Evolutionary conservation across 768 basidiomycete species (phyloP).

Genomic region (Brasilioporus rufonigricans): DNA sequence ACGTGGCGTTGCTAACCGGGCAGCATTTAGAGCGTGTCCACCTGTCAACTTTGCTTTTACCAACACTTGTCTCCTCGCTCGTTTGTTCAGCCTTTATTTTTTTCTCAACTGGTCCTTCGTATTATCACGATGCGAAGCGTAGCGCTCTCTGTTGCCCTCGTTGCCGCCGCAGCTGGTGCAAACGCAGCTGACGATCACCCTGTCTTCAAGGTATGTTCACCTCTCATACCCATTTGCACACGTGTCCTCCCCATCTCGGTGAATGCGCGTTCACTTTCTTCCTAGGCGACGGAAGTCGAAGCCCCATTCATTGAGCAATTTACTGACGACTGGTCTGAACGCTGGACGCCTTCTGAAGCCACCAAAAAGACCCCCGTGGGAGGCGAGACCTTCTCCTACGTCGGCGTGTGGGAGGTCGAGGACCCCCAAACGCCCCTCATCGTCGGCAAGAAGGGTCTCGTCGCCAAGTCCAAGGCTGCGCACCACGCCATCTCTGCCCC

Average conservation of each 20-base stretch:
- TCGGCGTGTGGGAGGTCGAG: slow-evolving; percentile 97
- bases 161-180: slow-evolving; percentile 61
- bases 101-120: slow-evolving; percentile 64
- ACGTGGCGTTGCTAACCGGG: slow-evolving; percentile 43
- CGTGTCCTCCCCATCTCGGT: neutral
- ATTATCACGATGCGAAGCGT: slow-evolving; percentile 75
- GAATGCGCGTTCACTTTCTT: slow-evolving; percentile 1
- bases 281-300: slow-evolving; percentile 71
- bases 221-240: slow-evolving; percentile 5
- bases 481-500: slow-evolving; percentile 99
- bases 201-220: slow-evolving; percentile 58
- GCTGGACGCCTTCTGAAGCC: slow-evolving; percentile 96
- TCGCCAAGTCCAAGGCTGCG: slow-evolving; percentile 95
- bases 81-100: slow-evolving; percentile 26
- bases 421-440: slow-evolving; percentile 76
- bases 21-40: slow-evolving; percentile 32
- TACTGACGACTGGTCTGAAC: slow-evolving; percentile 82
- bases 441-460: slow-evolving; percentile 86
- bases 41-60: slow-evolving; percentile 11
- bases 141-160: slow-evolving; percentile 73
- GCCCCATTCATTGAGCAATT: slow-evolving; percentile 97
- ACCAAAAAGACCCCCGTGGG: slow-evolving; percentile 98
- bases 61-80: slow-evolving; percentile 37
- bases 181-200: slow-evolving; percentile 63
- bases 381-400: slow-evolving; percentile 95